These are phyloP conservation scores for Pouteria campechiana DNA, from an alignment of 179 eudicot genomes.

Conservation along the genomic window DNA sequence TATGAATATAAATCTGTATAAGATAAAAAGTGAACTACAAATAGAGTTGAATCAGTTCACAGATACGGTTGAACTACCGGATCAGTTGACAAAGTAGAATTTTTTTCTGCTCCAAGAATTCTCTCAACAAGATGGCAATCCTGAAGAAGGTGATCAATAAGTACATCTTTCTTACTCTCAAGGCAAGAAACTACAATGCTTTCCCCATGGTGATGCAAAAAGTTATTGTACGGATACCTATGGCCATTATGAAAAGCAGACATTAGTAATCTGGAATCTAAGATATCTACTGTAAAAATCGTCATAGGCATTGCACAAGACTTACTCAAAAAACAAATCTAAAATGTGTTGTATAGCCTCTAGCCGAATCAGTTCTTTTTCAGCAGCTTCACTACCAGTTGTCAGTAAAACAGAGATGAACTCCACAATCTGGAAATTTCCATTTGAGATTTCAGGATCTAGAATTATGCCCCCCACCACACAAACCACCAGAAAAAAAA, in stretches of 20 bases:
- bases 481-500: not conserved
- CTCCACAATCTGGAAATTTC: constrained; percentile 64
- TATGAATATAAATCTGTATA: too few species aligned
- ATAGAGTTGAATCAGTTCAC: not conserved
- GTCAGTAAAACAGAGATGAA: constrained; percentile 78
- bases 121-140: constrained; percentile 77
- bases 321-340: constrained; percentile 82
- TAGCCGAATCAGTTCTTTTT: constrained; percentile 74
- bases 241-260: constrained; percentile 10
- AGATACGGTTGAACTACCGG: not conserved
- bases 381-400: constrained; percentile 69
- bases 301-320: too few species aligned
- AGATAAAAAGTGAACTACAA: not conserved
- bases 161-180: constrained; percentile 58
- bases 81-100: constrained; percentile 35
- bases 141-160: constrained; percentile 64
- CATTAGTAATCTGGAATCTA: not conserved
- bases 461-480: not conserved
- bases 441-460: not conserved
- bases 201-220: constrained; percentile 84
- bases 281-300: too few species aligned
- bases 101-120: constrained; percentile 81
- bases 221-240: constrained; percentile 94
- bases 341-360: constrained; percentile 66
- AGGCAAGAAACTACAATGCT: constrained; percentile 60